phyloP scores from a whole-genome alignment of 768 basidiomycete species.

The Tricholoma saponaceum region DNA sequence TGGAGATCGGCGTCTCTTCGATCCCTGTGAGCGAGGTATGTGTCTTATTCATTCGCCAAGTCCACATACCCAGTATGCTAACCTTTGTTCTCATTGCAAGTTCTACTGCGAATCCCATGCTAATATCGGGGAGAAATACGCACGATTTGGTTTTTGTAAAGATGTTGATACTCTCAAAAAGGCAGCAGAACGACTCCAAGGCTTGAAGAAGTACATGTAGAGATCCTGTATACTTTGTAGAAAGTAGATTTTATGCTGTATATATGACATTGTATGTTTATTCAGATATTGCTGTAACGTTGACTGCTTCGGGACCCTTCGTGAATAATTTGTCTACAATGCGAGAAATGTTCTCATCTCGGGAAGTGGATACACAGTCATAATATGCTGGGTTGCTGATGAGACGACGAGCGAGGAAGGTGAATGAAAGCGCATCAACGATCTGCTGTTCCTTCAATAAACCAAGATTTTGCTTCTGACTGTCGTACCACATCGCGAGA shows the following conservation, averaged over 20 bases:
- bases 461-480: constrained; percentile 30
- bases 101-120: constrained; percentile 92
- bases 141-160: constrained; percentile 95
- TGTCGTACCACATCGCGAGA: constrained; percentile 45
- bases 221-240: constrained; percentile 3
- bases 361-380: constrained; percentile 41
- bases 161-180: constrained; percentile 77
- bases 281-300: not conserved
- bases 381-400: constrained; percentile 85
- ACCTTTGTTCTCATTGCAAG: constrained; percentile 31
- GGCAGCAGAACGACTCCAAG: constrained; percentile 81
- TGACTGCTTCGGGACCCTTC: constrained; percentile 8
- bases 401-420: constrained; percentile 71
- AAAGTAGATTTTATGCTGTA: constrained; percentile 3
- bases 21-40: constrained; percentile 94
- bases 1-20: constrained; percentile 85
- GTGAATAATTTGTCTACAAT: constrained; percentile 55
- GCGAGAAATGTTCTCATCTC: constrained; percentile 60
- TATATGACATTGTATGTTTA: constrained; percentile 1
- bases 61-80: constrained; percentile 2
- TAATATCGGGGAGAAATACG: constrained; percentile 80
- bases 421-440: constrained; percentile 76
- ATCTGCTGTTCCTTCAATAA: constrained; percentile 59
- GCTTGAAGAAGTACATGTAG: constrained; percentile 55
- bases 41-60: constrained; percentile 1